Base-by-base conservation (phyloP, 2,329 filamentous ascomycete species). In the Botrytis pseudocinerea region DNA sequence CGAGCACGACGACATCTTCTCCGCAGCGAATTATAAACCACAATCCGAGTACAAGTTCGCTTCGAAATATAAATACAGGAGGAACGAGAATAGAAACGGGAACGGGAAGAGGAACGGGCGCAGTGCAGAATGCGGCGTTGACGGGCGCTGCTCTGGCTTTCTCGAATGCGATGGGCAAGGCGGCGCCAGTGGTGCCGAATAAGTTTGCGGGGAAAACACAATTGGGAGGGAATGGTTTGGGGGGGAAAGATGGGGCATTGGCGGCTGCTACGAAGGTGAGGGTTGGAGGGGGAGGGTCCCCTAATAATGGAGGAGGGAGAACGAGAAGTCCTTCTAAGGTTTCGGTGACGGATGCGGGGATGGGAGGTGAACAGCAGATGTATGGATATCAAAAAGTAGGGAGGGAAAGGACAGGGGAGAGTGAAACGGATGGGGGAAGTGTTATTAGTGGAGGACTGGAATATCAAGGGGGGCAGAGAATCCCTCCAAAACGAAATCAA, bases 171-270 rank as follows among this genome's bases (percentile, higher is more conserved):
- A 54, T 22, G 25, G 25, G 63, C 9, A 66, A 38, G 14, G 22
- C 32, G 44, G 25, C 35, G 44, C 46, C 65, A 16, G 48, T 35
- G n/a, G 48, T 68, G 38, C 35, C 35, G 48, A 57, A 68, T 57
- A 68, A 68, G 51, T 18, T 57, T 57, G 51, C 5, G 60, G 60
- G 60, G 25, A 62, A 62, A 40, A 38, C 38, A 16, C 60, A 62
- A 42, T 62, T 40, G 22, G 35, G 22, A n/a, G 60, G 4, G 1
- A 62, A 62, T 38, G 60, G 60, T 6, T 62, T 62, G 60, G 82
- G 80, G 9, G 81, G 84, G 63, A 82, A 78, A 2, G 81, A 85
- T 81, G 84, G 82, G 60, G 84, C 84, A 20, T 78, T 85, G 74
- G 82, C 84, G 38, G 84, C 84, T 48, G 85, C 85, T 25, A 83